Evolutionary conservation across 352 stramenopile genomes (phyloP), one percentile per base, ranked within the genome.

Genomic region (Globisporangium uncinulatum): DNA sequence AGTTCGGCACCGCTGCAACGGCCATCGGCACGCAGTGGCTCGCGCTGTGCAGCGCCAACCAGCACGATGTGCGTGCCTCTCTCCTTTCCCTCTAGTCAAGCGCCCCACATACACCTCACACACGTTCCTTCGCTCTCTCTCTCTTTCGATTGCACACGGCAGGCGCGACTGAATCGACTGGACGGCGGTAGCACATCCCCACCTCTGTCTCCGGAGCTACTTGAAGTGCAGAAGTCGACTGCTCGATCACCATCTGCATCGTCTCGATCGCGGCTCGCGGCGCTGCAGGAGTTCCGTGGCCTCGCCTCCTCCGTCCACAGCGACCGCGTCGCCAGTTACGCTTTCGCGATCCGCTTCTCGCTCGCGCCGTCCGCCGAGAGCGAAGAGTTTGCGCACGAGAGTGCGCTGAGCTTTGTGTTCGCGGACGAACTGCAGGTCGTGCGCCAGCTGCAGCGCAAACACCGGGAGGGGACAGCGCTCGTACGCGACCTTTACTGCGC

Each of bases 1-100:
- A 89, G 57, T 92, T 92, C 53, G 82, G 82, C 60, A 74, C 78
- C 52, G 82, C 82, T 4, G 55, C 82, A 31, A 89, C 71, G 53
- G 77, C 82, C 21, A 74, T 90, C 45, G 76, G 78, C 57, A 84
- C 74, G 44, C 79, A 89, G 60, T 82, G 75, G 71, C 50, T 76
- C 51, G 63, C 58, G 6, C 63, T 89, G 45, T 63, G 86, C 53
- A 39, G 34, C 34, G 66, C 51, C 37, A 83, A 83, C 54, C 60
- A 57, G 37, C 53, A 63, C n/a, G 60, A 71, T 29, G 73, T 84
- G 56, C 54, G 69, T 66, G 4, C 3, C 45, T 43, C 37, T 13
- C 34, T 39, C n/a, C 11, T 4, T 19, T 6, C 3, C 6, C 42
- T 7, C 10, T 47, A 19, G 0, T 20, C 15, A 20, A 13, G 8